Evolutionary conservation across 202 grass and related monocot genomes (phyloP).

Genomic region (Thinopyrum obtusiflorum): DNA sequence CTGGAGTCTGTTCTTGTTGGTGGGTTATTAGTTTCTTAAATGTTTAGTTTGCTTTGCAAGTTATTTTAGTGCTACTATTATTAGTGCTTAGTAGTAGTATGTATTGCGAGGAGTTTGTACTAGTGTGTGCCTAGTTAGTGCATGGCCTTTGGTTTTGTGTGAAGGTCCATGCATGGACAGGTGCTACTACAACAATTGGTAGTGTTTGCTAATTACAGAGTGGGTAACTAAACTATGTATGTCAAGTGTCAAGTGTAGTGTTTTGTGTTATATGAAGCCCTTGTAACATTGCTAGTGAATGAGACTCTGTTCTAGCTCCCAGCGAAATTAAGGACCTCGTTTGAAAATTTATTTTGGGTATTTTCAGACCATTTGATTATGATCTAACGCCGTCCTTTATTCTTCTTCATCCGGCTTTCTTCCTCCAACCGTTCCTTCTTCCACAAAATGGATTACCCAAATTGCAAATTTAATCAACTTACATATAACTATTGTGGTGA

Average conservation of each 20-base stretch:
- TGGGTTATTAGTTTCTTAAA: not conserved
- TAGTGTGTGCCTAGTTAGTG: not conserved
- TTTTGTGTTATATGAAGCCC: not conserved
- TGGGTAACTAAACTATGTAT: not conserved
- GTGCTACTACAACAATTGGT: not conserved
- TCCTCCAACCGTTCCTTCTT: too few species aligned
- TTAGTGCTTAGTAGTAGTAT: not conserved
- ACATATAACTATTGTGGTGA: too few species aligned
- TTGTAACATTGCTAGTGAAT: not conserved
- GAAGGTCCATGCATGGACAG: not conserved
- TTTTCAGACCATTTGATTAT: too few species aligned
- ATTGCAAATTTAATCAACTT: too few species aligned
- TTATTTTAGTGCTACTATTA: not conserved
- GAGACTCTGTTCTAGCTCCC: not conserved
- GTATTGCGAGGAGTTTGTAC: not conserved
- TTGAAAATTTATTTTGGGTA: too few species aligned
- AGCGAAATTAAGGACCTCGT: too few species aligned
- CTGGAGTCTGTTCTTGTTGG: not conserved
- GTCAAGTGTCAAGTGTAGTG: too few species aligned
- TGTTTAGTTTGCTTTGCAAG: not conserved
- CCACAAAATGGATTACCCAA: too few species aligned
- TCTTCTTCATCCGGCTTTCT: too few species aligned
- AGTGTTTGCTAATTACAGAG: conserved; percentile 1
- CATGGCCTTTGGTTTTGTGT: conserved; percentile 25
- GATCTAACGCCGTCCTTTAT: too few species aligned